These are phyloP conservation scores for Mucor saturninus DNA, from an alignment of 371 early-diverging fungal genomes.

Conservation along the genomic window DNA sequence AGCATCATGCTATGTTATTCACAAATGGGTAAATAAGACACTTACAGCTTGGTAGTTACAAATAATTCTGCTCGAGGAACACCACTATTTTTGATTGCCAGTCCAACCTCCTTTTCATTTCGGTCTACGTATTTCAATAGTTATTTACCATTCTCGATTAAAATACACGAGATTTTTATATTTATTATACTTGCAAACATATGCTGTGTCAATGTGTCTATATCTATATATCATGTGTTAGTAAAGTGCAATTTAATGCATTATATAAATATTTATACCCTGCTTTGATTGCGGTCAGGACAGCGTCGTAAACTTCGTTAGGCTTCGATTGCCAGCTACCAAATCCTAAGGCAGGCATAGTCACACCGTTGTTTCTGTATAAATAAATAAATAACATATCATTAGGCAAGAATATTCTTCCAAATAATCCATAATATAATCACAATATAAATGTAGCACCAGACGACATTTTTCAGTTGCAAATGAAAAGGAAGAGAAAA, in stretches of 20 bases:
- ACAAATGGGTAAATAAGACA: not conserved
- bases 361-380: constrained; percentile 33
- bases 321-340: constrained; percentile 54
- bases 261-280: constrained; percentile 19
- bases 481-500: not conserved
- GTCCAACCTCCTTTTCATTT: constrained; percentile 66
- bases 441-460: constrained; percentile 5
- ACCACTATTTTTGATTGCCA: constrained; percentile 52
- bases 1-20: not conserved
- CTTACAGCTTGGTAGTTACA: constrained; percentile 57
- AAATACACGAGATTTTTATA: not conserved
- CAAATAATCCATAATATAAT: not conserved
- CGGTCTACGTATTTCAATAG: constrained; percentile 36
- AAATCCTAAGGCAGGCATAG: constrained; percentile 39
- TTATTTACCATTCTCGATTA: constrained; percentile 4
- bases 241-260: not conserved
- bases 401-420: not conserved
- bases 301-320: constrained; percentile 43
- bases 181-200: constrained; percentile 26
- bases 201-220: constrained; percentile 63
- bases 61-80: constrained; percentile 56
- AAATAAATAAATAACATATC: not conserved
- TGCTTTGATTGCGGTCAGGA: constrained; percentile 46
- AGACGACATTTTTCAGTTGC: constrained; percentile 6
- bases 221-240: constrained; percentile 24